Percentiles rank a stretch among this genome's conserved stretches.
Evolutionary conservation across 2,329 filamentous ascomycete species (phyloP).

Genomic region (Sporothrix sp.): DNA sequence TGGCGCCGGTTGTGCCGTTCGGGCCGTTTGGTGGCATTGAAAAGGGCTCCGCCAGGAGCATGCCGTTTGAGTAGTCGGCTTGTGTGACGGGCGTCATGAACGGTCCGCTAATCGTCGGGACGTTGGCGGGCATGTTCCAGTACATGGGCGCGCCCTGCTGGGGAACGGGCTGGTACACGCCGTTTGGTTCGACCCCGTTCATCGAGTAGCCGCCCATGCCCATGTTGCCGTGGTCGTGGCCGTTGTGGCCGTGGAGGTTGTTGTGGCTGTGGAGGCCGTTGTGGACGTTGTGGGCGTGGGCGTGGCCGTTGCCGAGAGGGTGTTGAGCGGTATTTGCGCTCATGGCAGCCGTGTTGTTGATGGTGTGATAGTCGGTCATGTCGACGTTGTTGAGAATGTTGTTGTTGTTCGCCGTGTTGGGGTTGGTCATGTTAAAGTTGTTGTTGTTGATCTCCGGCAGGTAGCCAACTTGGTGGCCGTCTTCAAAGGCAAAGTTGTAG

Average conservation of each 20-base stretch:
- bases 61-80: neutral
- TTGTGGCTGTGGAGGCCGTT: too few species aligned
- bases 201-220: neutral
- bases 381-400: neutral
- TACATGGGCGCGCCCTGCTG: neutral
- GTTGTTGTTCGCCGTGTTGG: neutral
- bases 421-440: neutral
- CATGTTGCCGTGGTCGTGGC: neutral
- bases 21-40: neutral
- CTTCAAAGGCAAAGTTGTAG: conserved; percentile 3
- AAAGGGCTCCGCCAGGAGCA: neutral
- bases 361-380: neutral
- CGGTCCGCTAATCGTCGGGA: conserved; percentile 5
- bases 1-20: neutral
- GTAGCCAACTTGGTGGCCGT: neutral
- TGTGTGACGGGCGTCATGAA: conserved; percentile 7
- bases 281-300: neutral
- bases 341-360: too few species aligned
- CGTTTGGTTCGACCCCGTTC: neutral
- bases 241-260: neutral
- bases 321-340: too few species aligned
- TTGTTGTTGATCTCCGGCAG: neutral
- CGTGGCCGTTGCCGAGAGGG: too few species aligned
- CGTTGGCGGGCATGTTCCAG: conserved; percentile 3
- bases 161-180: neutral